Conservation (phyloP, 176 grass and related monocot genomes). For the Coix lacrymajobi region DNA sequence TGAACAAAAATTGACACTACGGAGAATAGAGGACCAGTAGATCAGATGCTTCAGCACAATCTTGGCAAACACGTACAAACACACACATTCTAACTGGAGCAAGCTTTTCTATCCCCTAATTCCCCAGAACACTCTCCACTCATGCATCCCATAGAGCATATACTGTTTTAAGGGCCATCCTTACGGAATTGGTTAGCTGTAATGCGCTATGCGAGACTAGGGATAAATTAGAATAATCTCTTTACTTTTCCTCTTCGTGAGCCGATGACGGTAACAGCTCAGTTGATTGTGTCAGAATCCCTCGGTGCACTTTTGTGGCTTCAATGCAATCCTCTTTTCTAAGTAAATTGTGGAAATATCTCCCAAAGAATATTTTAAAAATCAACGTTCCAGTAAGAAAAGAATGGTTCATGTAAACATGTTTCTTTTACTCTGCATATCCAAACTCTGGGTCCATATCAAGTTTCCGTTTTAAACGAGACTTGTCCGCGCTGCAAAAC, state of each 20-base stretch:
- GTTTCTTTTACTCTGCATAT: constrained; percentile 48
- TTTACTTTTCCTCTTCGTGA: constrained; percentile 20
- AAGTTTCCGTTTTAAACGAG: constrained; percentile 85
- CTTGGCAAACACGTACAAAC: neutral
- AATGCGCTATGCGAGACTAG: neutral
- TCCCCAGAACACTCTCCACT: constrained; percentile 15
- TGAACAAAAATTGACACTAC: neutral
- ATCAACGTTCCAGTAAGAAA: constrained; percentile 21
- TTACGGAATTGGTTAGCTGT: constrained; percentile 25
- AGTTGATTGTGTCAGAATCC: constrained; percentile 7
- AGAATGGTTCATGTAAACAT: constrained; percentile 16
- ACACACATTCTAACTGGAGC: constrained; percentile 1
- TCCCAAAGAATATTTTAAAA: constrained; percentile 36
- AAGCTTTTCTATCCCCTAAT: constrained; percentile 18
- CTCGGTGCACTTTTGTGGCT: constrained; percentile 20
- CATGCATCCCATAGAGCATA: constrained; percentile 26
- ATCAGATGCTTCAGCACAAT: constrained; percentile 1
- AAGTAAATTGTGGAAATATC: constrained; percentile 14
- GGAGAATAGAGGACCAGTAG: neutral
- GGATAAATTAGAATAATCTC: constrained; percentile 30
- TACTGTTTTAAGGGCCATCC: constrained; percentile 24
- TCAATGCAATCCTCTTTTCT: constrained; percentile 15
- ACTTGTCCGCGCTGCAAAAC: constrained; percentile 84
- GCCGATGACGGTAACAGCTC: neutral
- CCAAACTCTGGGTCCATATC: constrained; percentile 92